Evolutionary conservation across 108 stramenopile genomes (phyloP).

Genomic region (Discostella stelligeroides): DNA sequence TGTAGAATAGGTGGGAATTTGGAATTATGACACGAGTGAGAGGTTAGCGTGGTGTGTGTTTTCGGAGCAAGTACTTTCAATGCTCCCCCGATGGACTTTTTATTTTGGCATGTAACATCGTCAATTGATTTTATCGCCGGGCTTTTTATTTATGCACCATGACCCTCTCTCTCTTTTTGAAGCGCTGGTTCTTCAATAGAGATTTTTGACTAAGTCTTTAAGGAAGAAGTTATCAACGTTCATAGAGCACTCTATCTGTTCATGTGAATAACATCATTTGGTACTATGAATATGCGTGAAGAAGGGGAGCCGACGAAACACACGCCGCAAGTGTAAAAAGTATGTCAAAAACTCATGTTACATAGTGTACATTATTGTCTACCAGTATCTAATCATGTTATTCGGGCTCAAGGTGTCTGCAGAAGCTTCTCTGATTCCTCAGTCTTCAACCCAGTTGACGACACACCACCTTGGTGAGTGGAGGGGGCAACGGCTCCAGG

Average conservation of each 20-base stretch:
- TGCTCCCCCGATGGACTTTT: constrained; percentile 35
- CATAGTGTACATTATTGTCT: not conserved
- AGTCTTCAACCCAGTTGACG: not conserved
- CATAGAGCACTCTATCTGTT: not conserved
- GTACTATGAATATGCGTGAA: no score
- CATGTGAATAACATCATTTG: no score
- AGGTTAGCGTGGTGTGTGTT: constrained; percentile 55
- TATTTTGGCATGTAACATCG: constrained; percentile 39
- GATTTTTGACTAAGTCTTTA: constrained; percentile 13
- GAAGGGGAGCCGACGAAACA: no score
- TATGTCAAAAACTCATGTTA: not conserved
- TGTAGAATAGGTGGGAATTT: no score
- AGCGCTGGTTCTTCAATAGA: constrained; percentile 5
- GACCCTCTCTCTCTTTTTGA: constrained; percentile 54
- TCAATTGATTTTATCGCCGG: constrained; percentile 33
- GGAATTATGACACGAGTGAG: constrained; percentile 37
- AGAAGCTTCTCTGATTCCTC: not conserved
- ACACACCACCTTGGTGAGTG: not conserved
- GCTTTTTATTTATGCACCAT: constrained; percentile 47
- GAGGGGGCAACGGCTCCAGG: not conserved
- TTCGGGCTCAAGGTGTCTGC: not conserved
- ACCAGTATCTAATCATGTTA: not conserved
- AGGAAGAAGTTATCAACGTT: constrained; percentile 33
- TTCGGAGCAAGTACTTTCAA: constrained; percentile 37
- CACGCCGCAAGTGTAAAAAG: no score